Evolutionary conservation across 1,284 basidiomycete genomes (phyloP).

Genomic region (Puccinia brachypodii): DNA sequence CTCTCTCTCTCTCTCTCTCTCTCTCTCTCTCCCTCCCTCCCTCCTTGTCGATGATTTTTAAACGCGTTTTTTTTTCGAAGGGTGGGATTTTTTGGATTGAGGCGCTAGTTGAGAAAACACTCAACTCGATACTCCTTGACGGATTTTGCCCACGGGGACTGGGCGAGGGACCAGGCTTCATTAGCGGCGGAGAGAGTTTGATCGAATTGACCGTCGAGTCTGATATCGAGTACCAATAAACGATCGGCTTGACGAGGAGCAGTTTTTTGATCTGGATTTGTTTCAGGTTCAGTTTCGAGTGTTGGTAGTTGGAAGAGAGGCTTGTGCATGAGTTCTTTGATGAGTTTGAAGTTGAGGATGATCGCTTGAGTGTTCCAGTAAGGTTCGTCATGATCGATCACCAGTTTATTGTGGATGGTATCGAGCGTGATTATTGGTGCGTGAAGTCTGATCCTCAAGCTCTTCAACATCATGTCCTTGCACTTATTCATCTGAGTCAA

Average conservation of each 20-base stretch:
- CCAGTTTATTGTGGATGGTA: constrained; percentile 19
- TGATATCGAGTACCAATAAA: constrained; percentile 26
- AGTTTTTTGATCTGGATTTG: neutral
- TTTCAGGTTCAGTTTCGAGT: neutral
- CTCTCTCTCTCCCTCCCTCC: neutral
- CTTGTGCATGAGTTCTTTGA: constrained; percentile 26
- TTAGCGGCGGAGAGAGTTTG: constrained; percentile 19
- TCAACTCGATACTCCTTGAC: constrained; percentile 36
- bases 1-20: neutral
- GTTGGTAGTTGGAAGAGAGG: neutral
- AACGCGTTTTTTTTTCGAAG: no score
- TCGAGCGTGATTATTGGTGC: constrained; percentile 14
- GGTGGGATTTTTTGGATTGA: no score
- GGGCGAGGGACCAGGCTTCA: constrained; percentile 31
- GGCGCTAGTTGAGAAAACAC: constrained; percentile 26
- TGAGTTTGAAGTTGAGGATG: constrained; percentile 15
- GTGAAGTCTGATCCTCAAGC: neutral
- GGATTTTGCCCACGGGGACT: constrained; percentile 41
- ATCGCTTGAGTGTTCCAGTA: constrained; percentile 34
- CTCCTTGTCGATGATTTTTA: neutral
- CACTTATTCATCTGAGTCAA: constrained; percentile 2
- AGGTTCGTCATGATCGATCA: constrained; percentile 18
- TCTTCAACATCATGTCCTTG: constrained; percentile 14
- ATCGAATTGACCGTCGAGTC: constrained; percentile 40
- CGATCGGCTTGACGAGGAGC: neutral